These are phyloP conservation scores for Ascochyta rabiei DNA, from an alignment of 2,329 filamentous ascomycete species.

Conservation along the genomic window DNA sequence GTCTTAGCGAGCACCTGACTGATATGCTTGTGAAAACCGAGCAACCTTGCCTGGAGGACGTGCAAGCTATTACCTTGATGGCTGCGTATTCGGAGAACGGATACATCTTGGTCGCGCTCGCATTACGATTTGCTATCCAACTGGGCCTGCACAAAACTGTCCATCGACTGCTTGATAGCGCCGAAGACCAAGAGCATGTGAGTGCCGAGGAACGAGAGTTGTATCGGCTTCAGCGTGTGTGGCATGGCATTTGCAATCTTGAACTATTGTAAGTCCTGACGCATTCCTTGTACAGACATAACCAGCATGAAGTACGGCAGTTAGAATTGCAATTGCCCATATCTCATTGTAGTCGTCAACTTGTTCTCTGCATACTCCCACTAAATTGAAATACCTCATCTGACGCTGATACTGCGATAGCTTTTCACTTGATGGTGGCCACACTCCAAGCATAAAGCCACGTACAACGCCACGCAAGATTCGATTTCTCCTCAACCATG, in stretches of 20 bases:
- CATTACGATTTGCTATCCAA: conserved; percentile 59
- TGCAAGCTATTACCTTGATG: conserved; percentile 60
- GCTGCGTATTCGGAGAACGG: conserved; percentile 61
- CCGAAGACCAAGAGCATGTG: not conserved
- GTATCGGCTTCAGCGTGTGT: conserved; percentile 51
- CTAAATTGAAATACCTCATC: not conserved
- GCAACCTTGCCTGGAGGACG: conserved; percentile 53
- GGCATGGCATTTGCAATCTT: conserved; percentile 60
- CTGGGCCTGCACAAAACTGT: conserved; percentile 49
- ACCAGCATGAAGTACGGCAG: not conserved
- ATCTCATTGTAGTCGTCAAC: no score
- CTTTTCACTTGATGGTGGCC: conserved; percentile 54
- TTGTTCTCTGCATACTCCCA: no score
- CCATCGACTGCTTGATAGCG: conserved; percentile 50
- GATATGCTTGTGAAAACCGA: conserved; percentile 53
- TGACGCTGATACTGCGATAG: conserved; percentile 28
- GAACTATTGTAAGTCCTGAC: conserved; percentile 49
- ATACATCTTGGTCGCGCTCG: conserved; percentile 57
- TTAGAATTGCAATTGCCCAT: no score
- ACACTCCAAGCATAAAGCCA: conserved; percentile 48
- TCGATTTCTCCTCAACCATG: conserved; percentile 53
- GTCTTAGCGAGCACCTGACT: conserved; percentile 51
- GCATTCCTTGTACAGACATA: not conserved
- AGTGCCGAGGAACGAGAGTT: conserved; percentile 42
- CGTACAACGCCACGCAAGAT: conserved; percentile 52